phyloP scores from a whole-genome alignment of 2,329 filamentous ascomycete genomes.

The Fusarium aywerte region DNA sequence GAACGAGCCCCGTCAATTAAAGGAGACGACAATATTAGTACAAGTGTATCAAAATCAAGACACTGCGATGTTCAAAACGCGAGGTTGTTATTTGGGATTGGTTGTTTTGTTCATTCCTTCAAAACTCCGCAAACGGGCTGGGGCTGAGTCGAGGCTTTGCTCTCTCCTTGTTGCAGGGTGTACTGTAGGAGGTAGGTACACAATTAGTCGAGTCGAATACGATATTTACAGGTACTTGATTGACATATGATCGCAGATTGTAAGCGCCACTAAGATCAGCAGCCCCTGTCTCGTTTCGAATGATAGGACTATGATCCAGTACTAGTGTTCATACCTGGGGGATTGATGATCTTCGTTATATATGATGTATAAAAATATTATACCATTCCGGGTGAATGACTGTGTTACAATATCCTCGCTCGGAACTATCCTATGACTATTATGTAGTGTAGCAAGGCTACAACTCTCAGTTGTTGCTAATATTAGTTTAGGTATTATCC shows the following conservation, averaged over 20 bases:
- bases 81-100: neutral
- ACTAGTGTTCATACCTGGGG: neutral
- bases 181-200: neutral
- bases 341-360: neutral
- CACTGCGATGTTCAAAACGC: neutral
- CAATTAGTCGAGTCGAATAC: neutral
- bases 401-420: neutral
- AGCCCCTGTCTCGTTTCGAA: slow-evolving; percentile 11
- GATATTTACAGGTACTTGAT: slow-evolving; percentile 2
- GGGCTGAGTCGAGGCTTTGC: slow-evolving; percentile 45
- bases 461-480: slow-evolving; percentile 13
- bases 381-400: neutral
- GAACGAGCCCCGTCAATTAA: slow-evolving; percentile 1
- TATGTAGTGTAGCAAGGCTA: neutral
- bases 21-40: neutral
- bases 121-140: slow-evolving; percentile 37
- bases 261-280: slow-evolving; percentile 29
- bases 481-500: slow-evolving; percentile 5
- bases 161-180: slow-evolving; percentile 11
- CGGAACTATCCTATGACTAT: neutral
- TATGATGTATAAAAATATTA: neutral
- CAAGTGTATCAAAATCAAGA: neutral
- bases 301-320: neutral
- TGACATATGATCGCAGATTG: slow-evolving; percentile 1
- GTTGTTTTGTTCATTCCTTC: slow-evolving; percentile 16